Evolutionary conservation across 148 eudicot species (phyloP), one percentile per base, ranked within the genome.

Genomic region (Tetragonia tetragonoides): DNA sequence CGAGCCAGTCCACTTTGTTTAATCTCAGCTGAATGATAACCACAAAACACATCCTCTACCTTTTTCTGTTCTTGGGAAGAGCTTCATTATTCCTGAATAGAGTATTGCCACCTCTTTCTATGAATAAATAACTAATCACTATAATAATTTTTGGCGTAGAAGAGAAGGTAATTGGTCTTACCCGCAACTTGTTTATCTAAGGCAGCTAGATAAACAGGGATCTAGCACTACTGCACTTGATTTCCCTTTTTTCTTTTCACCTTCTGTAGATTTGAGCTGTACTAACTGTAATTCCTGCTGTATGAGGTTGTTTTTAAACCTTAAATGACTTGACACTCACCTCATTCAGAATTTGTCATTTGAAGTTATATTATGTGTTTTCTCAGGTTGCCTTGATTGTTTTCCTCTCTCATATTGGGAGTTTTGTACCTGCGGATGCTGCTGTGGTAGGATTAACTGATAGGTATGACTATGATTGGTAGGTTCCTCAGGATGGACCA

Each of bases 381-480:
- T 83, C 72, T 84, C 84, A 95, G 97, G 99, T 93, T 68, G 99
- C 99, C 38, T 85, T 95, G 86, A 93, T 95, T 85, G 97, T 95
- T 80, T 93, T 95, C 84, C 97, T 95, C 76, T 87, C 99, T 84
- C 99, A 95, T 83, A 85, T 95, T 79, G 99, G 99, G 84, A 91
- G 99, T 84, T 95, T 90, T 91, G 97, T 95, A 72, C 99, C 99
- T 64, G 99, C 97, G 3, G 99, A 95, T 84, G 91, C 92, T 74
- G 99, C 99, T 74, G 90, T 87, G 74, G 94, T 95, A 86, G 97
- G 99, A 74, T 88, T 95, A 85, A 95, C 97, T 24, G 99, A 95
- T 78, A 93, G 99, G 99, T 95, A 68, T 17, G 66, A 41, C 46
- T 82, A 38, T 47, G 10, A 40, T 68, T 73, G 57, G 49, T 61